Conservation (phyloP, 495 filamentous ascomycete genomes). For the Peziza echinospora region DNA sequence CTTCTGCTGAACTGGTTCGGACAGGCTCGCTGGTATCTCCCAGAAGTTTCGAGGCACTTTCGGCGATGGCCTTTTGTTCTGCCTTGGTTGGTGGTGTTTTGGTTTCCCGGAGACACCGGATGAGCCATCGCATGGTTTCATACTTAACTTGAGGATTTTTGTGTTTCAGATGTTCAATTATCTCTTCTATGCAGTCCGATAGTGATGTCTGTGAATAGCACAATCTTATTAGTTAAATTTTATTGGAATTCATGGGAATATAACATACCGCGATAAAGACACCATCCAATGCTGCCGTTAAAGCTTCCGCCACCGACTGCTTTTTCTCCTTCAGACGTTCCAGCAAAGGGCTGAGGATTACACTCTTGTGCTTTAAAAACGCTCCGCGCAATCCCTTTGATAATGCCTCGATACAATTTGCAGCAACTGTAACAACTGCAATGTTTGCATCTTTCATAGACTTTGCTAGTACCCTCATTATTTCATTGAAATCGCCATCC, state of each 20-base stretch:
- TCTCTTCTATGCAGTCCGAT: conserved; percentile 73
- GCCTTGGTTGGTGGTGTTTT: conserved; percentile 59
- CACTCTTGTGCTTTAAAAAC: conserved; percentile 61
- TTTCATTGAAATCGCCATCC: conserved; percentile 69
- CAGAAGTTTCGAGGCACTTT: conserved; percentile 66
- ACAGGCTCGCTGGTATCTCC: conserved; percentile 70
- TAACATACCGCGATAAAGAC: conserved; percentile 43
- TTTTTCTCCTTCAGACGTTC: conserved; percentile 97
- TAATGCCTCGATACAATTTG: conserved; percentile 81
- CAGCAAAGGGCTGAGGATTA: conserved; percentile 66
- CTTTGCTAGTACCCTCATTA: conserved; percentile 63
- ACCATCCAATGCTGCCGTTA: conserved; percentile 66
- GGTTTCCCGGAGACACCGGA: conserved; percentile 68
- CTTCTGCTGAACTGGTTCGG: conserved; percentile 71
- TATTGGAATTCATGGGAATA: neutral
- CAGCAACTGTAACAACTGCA: conserved; percentile 77
- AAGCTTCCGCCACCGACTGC: conserved; percentile 61
- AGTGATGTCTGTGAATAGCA: conserved; percentile 38
- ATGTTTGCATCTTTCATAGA: conserved; percentile 98
- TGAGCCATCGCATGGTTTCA: conserved; percentile 74
- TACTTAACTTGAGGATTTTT: conserved; percentile 98
- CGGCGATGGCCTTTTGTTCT: conserved; percentile 67
- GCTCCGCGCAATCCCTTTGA: conserved; percentile 64
- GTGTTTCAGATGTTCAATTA: conserved; percentile 59
- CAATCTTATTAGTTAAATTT: neutral